phyloP scores from a whole-genome alignment of 2,329 filamentous ascomycete species.

The Paecilomyces fulvus region DNA sequence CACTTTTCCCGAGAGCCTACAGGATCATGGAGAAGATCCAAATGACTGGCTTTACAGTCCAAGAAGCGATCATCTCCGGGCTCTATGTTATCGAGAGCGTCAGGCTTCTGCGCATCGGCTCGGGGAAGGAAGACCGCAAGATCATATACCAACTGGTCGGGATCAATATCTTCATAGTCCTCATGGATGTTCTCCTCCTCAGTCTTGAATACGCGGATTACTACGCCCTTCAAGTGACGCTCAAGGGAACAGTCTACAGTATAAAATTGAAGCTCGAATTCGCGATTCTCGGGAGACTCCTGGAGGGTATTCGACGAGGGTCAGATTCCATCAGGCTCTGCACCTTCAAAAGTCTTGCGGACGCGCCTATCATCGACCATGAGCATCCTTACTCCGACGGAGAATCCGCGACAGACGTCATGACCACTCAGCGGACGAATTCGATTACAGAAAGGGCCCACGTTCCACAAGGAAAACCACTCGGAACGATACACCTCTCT shows the following conservation, averaged over 20 bases:
- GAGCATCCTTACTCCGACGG: conserved; percentile 7
- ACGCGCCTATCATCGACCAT: conserved; percentile 2
- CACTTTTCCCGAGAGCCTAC: conserved; percentile 31
- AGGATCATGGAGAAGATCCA: conserved; percentile 40
- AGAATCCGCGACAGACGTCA: conserved; percentile 4
- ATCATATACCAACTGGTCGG: conserved; percentile 42
- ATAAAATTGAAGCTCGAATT: conserved; percentile 44
- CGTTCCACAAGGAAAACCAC: conserved; percentile 12
- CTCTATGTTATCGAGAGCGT: conserved; percentile 49
- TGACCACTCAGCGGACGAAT: conserved; percentile 1
- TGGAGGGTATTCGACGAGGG: conserved; percentile 26
- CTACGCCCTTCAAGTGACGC: conserved; percentile 37
- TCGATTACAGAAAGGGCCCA: conserved; percentile 6
- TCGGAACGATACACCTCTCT: conserved; percentile 15
- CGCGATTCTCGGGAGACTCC: conserved; percentile 42
- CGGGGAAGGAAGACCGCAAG: conserved; percentile 26
- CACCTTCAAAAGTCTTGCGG: conserved; percentile 8
- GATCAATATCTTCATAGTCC: conserved; percentile 41
- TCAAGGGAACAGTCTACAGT: conserved; percentile 41
- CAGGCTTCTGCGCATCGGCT: conserved; percentile 33
- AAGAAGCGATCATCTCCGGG: conserved; percentile 39
- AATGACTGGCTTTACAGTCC: conserved; percentile 37
- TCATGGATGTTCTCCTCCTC: conserved; percentile 38
- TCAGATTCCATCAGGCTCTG: conserved; percentile 16
- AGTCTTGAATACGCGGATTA: conserved; percentile 34